A percentile compares a stretch with the other conserved stretches of the same genome.
Evolutionary conservation across 768 basidiomycete species (phyloP).

Genomic region (Lactifluus rugatus): DNA sequence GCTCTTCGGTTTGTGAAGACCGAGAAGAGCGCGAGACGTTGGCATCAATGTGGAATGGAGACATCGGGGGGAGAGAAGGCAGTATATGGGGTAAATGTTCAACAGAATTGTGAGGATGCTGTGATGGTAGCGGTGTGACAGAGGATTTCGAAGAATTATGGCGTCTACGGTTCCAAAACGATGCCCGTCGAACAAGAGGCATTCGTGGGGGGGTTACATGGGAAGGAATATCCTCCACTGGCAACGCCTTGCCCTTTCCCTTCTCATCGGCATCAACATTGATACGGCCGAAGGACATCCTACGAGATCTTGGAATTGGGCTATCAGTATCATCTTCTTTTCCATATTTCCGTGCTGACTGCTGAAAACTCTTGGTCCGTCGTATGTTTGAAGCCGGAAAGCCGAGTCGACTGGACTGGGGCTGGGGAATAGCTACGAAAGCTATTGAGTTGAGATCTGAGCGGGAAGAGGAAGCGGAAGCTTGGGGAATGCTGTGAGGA

Average conservation of each 20-base stretch:
- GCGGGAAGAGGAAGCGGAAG: slow-evolving; percentile 32
- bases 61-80: slow-evolving; percentile 33
- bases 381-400: slow-evolving; percentile 27
- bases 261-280: slow-evolving; percentile 35
- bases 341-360: slow-evolving; percentile 25
- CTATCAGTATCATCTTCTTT: slow-evolving; percentile 20
- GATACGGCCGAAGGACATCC: slow-evolving; percentile 45
- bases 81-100: slow-evolving; percentile 30
- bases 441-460: slow-evolving; percentile 41
- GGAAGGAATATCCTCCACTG: slow-evolving; percentile 24
- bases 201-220: slow-evolving; percentile 19
- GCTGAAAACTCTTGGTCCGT: slow-evolving; percentile 46
- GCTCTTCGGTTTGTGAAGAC: slow-evolving; percentile 24
- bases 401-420: slow-evolving; percentile 18
- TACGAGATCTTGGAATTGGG: slow-evolving; percentile 35
- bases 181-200: slow-evolving; percentile 15
- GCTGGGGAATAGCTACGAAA: slow-evolving; percentile 29
- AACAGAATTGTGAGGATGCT: slow-evolving; percentile 22
- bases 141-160: slow-evolving; percentile 33
- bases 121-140: slow-evolving; percentile 25
- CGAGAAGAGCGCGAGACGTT: slow-evolving; percentile 19
- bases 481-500: slow-evolving; percentile 40
- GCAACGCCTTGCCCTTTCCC: slow-evolving; percentile 35
- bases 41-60: slow-evolving; percentile 35
- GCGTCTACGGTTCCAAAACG: slow-evolving; percentile 22